These are phyloP conservation scores for Balakata baccata DNA, from an alignment of 345 rosid species.

Conservation along the genomic window DNA sequence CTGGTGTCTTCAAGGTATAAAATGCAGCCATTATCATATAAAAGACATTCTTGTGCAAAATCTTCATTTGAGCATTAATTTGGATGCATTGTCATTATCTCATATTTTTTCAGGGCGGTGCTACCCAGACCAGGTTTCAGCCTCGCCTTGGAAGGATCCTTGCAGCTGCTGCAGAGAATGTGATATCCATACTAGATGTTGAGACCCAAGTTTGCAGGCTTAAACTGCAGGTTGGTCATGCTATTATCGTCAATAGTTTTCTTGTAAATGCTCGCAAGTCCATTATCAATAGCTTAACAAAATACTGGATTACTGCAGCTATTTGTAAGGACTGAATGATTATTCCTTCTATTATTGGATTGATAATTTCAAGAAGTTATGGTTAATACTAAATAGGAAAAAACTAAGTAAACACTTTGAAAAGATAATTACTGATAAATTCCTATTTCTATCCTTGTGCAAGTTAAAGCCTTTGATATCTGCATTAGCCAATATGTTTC, in stretches of 20 bases:
- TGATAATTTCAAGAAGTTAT: neutral
- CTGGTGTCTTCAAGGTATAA: constrained; percentile 53
- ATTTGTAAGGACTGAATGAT: neutral
- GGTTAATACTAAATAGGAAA: too few relatives aligned
- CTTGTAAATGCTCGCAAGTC: neutral
- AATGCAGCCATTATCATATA: constrained; percentile 1
- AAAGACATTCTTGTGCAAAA: neutral
- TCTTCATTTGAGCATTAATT: too few relatives aligned
- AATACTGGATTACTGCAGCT: neutral
- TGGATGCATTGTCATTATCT: neutral
- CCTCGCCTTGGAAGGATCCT: constrained; percentile 55
- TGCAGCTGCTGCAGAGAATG: constrained; percentile 56
- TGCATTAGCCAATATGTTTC: neutral
- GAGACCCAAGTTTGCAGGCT: constrained; percentile 48
- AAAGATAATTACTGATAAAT: neutral
- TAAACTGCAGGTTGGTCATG: constrained; percentile 51
- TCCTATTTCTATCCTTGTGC: neutral
- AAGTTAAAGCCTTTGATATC: neutral
- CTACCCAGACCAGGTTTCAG: constrained; percentile 56
- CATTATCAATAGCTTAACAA: neutral
- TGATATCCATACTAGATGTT: constrained; percentile 53
- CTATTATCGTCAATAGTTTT: neutral
- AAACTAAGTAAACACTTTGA: neutral
- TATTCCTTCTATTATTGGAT: neutral
- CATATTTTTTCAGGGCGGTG: constrained; percentile 42